Evolutionary conservation across 148 eudicot species (phyloP).

Genomic region (Drosera capensis): DNA sequence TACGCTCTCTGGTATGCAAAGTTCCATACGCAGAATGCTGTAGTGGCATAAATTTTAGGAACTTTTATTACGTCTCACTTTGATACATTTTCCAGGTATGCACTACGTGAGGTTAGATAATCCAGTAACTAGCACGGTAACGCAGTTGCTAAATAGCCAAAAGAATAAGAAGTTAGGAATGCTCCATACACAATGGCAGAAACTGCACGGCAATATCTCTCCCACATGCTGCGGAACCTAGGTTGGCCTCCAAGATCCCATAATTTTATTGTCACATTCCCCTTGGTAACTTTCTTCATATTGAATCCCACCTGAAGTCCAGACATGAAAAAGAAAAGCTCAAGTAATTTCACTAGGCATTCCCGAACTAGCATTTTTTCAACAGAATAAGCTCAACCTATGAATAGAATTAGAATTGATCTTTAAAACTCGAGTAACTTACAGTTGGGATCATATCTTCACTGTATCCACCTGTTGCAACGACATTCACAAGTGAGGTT

Average conservation of each 20-base stretch:
- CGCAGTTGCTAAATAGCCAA: background rate
- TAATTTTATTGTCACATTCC: conserved; percentile 91
- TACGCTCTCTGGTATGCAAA: too few species aligned
- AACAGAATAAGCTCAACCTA: background rate
- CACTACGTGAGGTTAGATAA: too few species aligned
- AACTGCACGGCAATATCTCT: conserved; percentile 98
- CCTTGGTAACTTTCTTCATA: conserved; percentile 94
- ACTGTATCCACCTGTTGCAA: conserved; percentile 96
- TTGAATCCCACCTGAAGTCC: conserved; percentile 80
- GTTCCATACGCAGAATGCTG: too few species aligned
- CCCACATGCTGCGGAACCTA: conserved; percentile 99
- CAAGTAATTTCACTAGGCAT: background rate
- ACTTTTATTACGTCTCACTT: too few species aligned
- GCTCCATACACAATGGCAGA: conserved; percentile 90
- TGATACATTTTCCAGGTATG: too few species aligned
- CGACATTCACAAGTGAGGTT: conserved; percentile 92
- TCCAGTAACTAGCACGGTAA: background rate
- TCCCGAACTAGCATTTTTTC: background rate
- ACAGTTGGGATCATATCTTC: conserved; percentile 99
- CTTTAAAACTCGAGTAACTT: conserved; percentile 18
- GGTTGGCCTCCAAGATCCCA: conserved; percentile 99
- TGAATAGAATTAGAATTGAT: too few species aligned
- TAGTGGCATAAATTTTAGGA: too few species aligned
- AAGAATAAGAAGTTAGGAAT: too few species aligned
- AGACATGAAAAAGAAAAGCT: background rate